Evolutionary conservation across 495 filamentous ascomycete genomes (phyloP).

Genomic region (Penicillium bovifimosum): DNA sequence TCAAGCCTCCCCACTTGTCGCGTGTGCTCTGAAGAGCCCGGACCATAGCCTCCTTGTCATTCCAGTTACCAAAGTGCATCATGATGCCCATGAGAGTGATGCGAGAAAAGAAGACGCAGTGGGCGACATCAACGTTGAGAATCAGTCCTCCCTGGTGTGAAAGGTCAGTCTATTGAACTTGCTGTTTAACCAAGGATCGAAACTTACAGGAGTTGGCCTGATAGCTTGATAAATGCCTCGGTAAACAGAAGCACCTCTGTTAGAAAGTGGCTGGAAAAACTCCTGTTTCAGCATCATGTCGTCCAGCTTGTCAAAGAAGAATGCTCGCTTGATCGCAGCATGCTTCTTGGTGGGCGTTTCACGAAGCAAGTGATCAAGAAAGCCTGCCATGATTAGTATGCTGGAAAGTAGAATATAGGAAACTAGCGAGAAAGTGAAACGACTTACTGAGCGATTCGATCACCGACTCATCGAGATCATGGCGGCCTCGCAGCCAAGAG

Average conservation of each 20-base stretch:
- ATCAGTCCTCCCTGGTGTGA: constrained; percentile 49
- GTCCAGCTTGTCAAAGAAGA: constrained; percentile 51
- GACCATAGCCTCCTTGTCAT: constrained; percentile 21
- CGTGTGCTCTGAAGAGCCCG: constrained; percentile 11
- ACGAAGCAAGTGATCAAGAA: constrained; percentile 84
- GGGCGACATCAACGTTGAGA: constrained; percentile 68
- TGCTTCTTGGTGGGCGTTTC: constrained; percentile 61
- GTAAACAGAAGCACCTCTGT: constrained; percentile 63
- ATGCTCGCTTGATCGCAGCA: constrained; percentile 67
- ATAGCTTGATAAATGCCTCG: constrained; percentile 83
- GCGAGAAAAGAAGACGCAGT: constrained; percentile 38
- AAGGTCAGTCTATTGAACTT: neutral
- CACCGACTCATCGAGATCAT: constrained; percentile 54
- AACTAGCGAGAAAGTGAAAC: neutral
- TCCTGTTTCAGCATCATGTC: constrained; percentile 21
- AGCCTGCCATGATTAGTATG: constrained; percentile 44
- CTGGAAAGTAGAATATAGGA: no score
- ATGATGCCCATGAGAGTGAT: constrained; percentile 28
- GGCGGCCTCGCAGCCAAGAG: constrained; percentile 56
- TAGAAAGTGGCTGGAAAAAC: constrained; percentile 6
- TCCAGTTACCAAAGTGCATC: constrained; percentile 17
- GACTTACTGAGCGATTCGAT: constrained; percentile 71
- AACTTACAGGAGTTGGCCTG: constrained; percentile 55
- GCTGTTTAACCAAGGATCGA: neutral
- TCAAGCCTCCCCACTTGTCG: constrained; percentile 19